Conservation (phyloP, 1,284 basidiomycete genomes). For the Ganoderma multipileum region DNA sequence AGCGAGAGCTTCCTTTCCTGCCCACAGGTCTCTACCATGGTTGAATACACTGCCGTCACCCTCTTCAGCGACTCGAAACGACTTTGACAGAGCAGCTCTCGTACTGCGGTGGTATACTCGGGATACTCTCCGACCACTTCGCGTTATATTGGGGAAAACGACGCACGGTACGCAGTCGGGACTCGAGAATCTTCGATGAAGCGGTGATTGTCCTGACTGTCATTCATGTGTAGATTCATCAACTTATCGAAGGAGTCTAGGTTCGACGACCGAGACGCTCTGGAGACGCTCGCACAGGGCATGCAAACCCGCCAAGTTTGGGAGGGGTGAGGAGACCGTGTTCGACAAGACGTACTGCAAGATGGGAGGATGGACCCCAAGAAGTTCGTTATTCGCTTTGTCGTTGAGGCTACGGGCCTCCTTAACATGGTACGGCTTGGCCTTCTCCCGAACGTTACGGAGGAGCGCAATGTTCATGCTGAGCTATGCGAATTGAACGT, state of each 20-base stretch:
- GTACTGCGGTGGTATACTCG: constrained; percentile 21
- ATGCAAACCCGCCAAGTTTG: constrained; percentile 2
- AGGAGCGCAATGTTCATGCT: constrained; percentile 25
- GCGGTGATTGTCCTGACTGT: neutral
- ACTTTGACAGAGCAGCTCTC: constrained; percentile 9
- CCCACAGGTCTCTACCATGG: neutral
- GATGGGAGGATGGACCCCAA: constrained; percentile 35
- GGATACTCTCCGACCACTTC: neutral
- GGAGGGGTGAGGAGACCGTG: neutral
- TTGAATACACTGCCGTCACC: neutral
- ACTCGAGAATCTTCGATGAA: neutral
- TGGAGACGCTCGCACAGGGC: neutral
- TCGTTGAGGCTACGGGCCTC: constrained; percentile 33
- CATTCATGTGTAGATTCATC: neutral
- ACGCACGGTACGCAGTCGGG: constrained; percentile 4
- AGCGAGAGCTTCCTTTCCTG: neutral
- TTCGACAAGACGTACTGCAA: constrained; percentile 5
- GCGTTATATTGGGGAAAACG: constrained; percentile 24
- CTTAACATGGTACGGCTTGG: constrained; percentile 30
- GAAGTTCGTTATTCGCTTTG: constrained; percentile 37
- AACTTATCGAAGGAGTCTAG: neutral
- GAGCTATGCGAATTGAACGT: constrained; percentile 46
- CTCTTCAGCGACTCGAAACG: constrained; percentile 3
- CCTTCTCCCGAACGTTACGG: constrained; percentile 32
- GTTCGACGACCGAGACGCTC: neutral